Evolutionary conservation across 306 rosid genomes (phyloP).

Genomic region (Gastrolobium bilobum): DNA sequence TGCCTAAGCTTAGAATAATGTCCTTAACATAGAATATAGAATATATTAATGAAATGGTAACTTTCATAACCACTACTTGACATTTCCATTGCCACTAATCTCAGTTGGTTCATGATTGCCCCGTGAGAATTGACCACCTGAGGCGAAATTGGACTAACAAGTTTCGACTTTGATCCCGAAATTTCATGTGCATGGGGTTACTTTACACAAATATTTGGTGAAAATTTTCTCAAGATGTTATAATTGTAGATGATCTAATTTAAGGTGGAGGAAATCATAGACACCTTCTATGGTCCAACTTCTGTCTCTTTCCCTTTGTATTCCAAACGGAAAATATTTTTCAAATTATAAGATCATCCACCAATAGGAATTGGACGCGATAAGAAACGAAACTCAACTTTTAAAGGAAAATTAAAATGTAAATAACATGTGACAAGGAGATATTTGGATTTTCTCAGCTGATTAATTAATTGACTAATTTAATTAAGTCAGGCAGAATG

Average conservation of each 20-base stretch:
- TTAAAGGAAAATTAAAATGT: too few species aligned
- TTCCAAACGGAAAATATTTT: too few species aligned
- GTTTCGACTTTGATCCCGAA: background rate
- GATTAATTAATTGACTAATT: too few species aligned
- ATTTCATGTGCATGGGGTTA: background rate
- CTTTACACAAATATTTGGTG: background rate
- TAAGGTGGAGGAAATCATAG: background rate
- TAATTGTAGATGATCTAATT: background rate
- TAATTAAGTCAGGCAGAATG: too few species aligned
- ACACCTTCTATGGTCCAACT: background rate
- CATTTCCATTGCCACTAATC: slow-evolving; percentile 24
- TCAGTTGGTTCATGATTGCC: slow-evolving; percentile 32
- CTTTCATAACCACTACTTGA: slow-evolving; percentile 48
- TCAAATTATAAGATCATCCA: too few species aligned
- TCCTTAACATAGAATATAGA: slow-evolving; percentile 18
- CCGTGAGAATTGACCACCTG: slow-evolving; percentile 26
- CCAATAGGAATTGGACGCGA: too few species aligned
- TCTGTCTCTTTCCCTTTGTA: too few species aligned
- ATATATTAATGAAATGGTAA: slow-evolving; percentile 42
- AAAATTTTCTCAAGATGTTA: background rate
- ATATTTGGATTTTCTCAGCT: too few species aligned
- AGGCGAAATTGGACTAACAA: background rate
- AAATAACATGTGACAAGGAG: too few species aligned
- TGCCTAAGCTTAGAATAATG: background rate
- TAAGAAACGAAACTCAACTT: too few species aligned